phyloP scores from a whole-genome alignment of 2,329 filamentous ascomycete species.

The Aspergillus udagawae region DNA sequence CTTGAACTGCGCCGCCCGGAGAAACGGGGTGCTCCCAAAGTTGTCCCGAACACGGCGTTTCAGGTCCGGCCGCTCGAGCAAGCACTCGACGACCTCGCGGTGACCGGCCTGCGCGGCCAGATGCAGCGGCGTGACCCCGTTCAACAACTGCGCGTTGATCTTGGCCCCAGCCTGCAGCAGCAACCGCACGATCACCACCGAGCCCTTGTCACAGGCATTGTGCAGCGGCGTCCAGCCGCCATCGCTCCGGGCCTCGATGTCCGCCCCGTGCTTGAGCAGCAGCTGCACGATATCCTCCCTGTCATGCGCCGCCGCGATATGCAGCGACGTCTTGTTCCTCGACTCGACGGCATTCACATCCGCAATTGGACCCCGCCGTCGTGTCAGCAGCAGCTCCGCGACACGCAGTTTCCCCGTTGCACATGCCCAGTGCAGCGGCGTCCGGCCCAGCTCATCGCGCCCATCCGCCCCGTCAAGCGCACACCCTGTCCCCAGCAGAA shows the following conservation, averaged over 20 bases:
- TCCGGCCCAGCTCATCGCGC: slow-evolving; percentile 47
- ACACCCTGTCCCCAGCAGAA: slow-evolving; percentile 39
- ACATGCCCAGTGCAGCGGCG: slow-evolving; percentile 56
- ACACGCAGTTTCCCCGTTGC: slow-evolving; percentile 53
- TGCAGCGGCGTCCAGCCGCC: slow-evolving; percentile 53
- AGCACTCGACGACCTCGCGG: slow-evolving; percentile 32
- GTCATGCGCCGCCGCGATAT: slow-evolving; percentile 47
- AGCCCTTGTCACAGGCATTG: slow-evolving; percentile 51
- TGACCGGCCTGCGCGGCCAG: slow-evolving; percentile 39
- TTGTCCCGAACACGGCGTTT: slow-evolving; percentile 33
- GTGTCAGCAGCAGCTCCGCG: slow-evolving; percentile 45
- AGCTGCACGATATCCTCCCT: slow-evolving; percentile 35
- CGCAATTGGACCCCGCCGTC: slow-evolving; percentile 30
- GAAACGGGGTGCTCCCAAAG: slow-evolving; percentile 39
- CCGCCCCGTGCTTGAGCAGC: slow-evolving; percentile 43
- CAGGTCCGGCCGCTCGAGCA: slow-evolving; percentile 30
- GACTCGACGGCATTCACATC: slow-evolving; percentile 42
- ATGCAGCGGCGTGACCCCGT: slow-evolving; percentile 38
- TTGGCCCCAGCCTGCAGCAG: slow-evolving; percentile 37
- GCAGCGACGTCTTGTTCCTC: slow-evolving; percentile 45
- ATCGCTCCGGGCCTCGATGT: slow-evolving; percentile 46
- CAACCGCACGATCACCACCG: slow-evolving; percentile 41
- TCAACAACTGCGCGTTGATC: slow-evolving; percentile 37
- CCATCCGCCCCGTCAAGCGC: slow-evolving; percentile 38
- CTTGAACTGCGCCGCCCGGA: slow-evolving; percentile 39